Evolutionary conservation across 179 eudicot species (phyloP), one percentile per base, ranked within the genome.

Genomic region (Nepenthes alata): DNA sequence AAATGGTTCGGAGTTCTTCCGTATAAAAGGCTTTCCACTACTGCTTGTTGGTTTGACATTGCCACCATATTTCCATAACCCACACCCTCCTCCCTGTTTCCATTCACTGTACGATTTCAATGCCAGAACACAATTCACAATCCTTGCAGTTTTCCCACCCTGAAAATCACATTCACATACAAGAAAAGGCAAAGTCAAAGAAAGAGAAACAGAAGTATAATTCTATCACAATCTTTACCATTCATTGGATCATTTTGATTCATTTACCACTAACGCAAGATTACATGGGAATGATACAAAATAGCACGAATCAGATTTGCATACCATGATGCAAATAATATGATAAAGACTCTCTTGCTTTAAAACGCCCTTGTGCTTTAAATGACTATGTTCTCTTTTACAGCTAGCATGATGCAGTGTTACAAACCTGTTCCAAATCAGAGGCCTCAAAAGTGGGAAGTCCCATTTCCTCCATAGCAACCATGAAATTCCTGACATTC

Each of bases 381-480:
- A 25, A 25, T 25, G 25, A 25, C 25, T 25, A 25, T 47, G 50
- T 6, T 8, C 53, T 52, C 55, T 52, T 12, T 13, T 11, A 35
- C 9, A 34, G 59, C 14, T 36, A 11, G 44, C 41, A 2, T 4
- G 4, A 50, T 50, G 58, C 35, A 44, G 55, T 54, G 51, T 41
- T 25, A 35, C 83, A 47, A 63, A 93, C 98, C 79, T 89, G 93
- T 67, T 89, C 98, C 55, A 93, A 74, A 80, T 93, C 98, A 61
- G 98, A 93, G 62, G 89, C 95, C 76, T 93, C 95, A 78, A 94
- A 87, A 44, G 83, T 79, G 38, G 99, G 99, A 57, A 94, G 82
- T 54, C 97, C 95, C 78, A 94, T 62, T 48, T 85, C 94, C 74
- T 87, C 85, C 60, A 81, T 80, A 60, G 84, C 87, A 5, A 75